Evolutionary conservation across 2,329 filamentous ascomycete genomes (phyloP).

Genomic region (Sphaceloma murrayae): DNA sequence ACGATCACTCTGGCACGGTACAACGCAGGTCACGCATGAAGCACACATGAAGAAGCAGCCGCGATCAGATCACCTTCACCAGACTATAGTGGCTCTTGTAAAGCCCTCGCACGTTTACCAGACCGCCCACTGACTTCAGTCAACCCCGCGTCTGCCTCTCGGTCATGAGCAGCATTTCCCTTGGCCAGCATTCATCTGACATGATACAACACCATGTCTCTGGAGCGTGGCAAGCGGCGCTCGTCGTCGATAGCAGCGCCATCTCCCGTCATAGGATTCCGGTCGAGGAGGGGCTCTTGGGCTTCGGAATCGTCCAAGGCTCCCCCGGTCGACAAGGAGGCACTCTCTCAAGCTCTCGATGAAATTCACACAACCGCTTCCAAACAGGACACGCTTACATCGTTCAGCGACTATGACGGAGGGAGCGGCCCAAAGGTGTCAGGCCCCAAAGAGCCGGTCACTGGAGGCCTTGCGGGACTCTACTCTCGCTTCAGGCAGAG

Average conservation of each 20-base stretch:
- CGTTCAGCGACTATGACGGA: conserved; percentile 90
- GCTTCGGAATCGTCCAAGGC: conserved; percentile 31
- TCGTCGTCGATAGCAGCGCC: conserved; percentile 26
- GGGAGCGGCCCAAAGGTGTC: conserved; percentile 36
- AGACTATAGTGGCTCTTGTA: no score
- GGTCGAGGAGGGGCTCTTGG: conserved; percentile 31
- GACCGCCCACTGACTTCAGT: no score
- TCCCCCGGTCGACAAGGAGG: conserved; percentile 54
- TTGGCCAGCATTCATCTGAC: conserved; percentile 4
- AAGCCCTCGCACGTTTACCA: no score
- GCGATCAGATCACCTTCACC: neutral
- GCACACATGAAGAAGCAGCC: neutral
- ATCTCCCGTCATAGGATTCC: conserved; percentile 22
- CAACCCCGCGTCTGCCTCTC: no score
- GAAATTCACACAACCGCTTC: conserved; percentile 85
- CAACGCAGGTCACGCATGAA: neutral
- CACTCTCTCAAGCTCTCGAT: conserved; percentile 67
- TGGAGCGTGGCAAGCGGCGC: conserved; percentile 22
- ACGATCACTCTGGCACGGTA: neutral
- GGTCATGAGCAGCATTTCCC: neutral
- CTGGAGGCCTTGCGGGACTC: conserved; percentile 59
- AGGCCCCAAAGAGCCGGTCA: conserved; percentile 31
- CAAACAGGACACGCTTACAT: conserved; percentile 73
- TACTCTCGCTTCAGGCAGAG: conserved; percentile 65
- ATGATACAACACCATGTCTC: conserved; percentile 14